Evolutionary conservation across 1,139 yeast genomes (phyloP), one percentile per base, ranked within the genome.

Genomic region (Pichia norvegensis): DNA sequence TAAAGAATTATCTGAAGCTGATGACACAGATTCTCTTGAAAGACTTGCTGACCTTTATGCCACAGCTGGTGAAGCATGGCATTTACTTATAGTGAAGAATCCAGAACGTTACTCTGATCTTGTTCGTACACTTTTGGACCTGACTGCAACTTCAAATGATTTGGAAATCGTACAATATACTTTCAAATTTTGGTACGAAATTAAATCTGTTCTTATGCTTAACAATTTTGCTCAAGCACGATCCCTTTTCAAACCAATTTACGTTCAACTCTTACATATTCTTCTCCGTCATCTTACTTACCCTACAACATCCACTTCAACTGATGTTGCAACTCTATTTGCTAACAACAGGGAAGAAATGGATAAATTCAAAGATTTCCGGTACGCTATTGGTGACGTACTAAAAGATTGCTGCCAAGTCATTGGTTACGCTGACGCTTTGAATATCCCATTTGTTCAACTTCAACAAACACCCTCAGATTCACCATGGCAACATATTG

Each of bases 331-430:
- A 7, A 58, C 52, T 25, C 50, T 61, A 20, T 59, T 60, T 36
- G 65, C 68, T 45, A 70, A 67, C 29, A 71, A 70, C 27, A 74
- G 73, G 51, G 97, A 88, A 63, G 85, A 79, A 48, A 96, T 88
- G 62, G 99, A 92, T 60, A 86, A 86, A 62, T 94, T 94, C 63
- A 81, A 86, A 58, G 95, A 87, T 46, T 92, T 90, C 65, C 74
- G 99, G 58, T 94, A 92, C 65, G 96, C 88, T 52, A 86, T 92
- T 85, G 97, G 97, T 29, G 97, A 92, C 62, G 95, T 92, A 13
- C 69, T 94, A 52, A 94, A 92, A 61, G 96, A 90, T 62, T 88
- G 97, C 66, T 86, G 97, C 56, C 85, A 86, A 1, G 90, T 92
- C 3, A 80, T 86, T 37, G 97, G 97, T 0, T 74, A 95, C 3